A percentile compares a stretch with the other conserved stretches of the same genome.
These are phyloP conservation scores for Pseudogymnoascus pannorum DNA, from an alignment of 2,329 filamentous ascomycete species.

Conservation along the genomic window DNA sequence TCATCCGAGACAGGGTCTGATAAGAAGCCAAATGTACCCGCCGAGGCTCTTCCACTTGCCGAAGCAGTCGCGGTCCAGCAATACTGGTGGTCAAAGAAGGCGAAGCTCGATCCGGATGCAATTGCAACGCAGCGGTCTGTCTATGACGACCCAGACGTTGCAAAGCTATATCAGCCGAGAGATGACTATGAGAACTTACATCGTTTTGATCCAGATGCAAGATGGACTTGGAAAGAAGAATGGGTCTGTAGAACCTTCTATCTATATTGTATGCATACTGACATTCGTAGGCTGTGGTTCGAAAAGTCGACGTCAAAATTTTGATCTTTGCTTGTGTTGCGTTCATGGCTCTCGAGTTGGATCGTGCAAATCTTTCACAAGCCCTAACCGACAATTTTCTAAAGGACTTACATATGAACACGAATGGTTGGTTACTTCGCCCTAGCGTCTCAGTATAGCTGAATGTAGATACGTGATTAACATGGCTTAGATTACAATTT, in stretches of 20 bases:
- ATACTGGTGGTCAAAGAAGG: slow-evolving; percentile 21
- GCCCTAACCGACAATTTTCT: slow-evolving; percentile 57
- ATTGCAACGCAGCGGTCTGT: slow-evolving; percentile 24
- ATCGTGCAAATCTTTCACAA: slow-evolving; percentile 51
- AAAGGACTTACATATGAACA: slow-evolving; percentile 41
- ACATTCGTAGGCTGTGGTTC: slow-evolving; percentile 14
- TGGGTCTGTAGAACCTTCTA: background rate
- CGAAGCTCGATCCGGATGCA: slow-evolving; percentile 16
- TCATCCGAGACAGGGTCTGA: background rate
- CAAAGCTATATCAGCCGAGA: slow-evolving; percentile 20
- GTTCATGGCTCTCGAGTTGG: slow-evolving; percentile 55
- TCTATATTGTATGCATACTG: background rate
- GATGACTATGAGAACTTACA: slow-evolving; percentile 32
- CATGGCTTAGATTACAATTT: slow-evolving; percentile 37
- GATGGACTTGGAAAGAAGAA: slow-evolving; percentile 34
- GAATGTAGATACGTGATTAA: slow-evolving; percentile 12
- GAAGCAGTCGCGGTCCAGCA: slow-evolving; percentile 15
- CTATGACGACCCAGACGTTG: slow-evolving; percentile 20
- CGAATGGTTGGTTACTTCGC: slow-evolving; percentile 30
- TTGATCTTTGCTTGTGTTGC: slow-evolving; percentile 39
- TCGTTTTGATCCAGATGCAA: slow-evolving; percentile 31
- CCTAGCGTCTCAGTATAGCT: too few species aligned
- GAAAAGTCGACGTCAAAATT: slow-evolving; percentile 28
- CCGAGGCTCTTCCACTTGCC: background rate
- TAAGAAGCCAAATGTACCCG: background rate